Evolutionary conservation across 768 basidiomycete species (phyloP), one percentile per base, ranked within the genome.

Genomic region (Coprinopsis marcescibilis): DNA sequence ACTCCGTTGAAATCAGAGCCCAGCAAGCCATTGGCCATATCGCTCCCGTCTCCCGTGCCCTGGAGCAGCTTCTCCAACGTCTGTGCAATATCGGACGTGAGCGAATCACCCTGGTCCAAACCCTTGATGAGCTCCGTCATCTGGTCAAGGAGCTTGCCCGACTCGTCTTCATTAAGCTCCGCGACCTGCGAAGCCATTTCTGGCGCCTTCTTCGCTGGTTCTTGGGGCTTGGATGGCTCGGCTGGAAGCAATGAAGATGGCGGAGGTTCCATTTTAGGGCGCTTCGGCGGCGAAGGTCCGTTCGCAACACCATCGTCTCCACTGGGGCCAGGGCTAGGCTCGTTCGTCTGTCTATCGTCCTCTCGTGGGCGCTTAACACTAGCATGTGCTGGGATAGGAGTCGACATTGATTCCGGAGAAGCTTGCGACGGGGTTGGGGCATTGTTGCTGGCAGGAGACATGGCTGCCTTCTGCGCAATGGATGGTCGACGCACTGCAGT

Each of bases 251-350:
- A 24, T 13, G 74, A 65, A 20, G 76, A 69, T 7, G 76, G 75
- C 38, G 85, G 83, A 80, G 81, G 86, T 45, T 89, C 84, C 17
- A 75, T 78, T 70, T 83, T 85, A 40, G 65, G 59, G 38, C 83
- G 78, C 65, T 89, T 89, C 12, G 86, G 82, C 4, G 85, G 81
- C 5, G 83, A 84, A 5, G 76, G 78, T 45, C 79, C 76, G 52
- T 69, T 72, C 2, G 61, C 62, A 12, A 63, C 62, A 43, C 52
- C 53, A 36, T 60, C 48, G 24, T 60, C 47, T 39, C 67, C 60
- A 44, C 61, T 57, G 7, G 68, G 57, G 40, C 53, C 53, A 13
- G 50, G 51, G 46, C 58, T 64, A 3, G 64, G 55, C 10, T 50
- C 65, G 21, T 60, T 53, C 2, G 62, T 64, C 10, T 40, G 42